Conservation (phyloP, 306 rosid species). For the Calophaca sinica region DNA sequence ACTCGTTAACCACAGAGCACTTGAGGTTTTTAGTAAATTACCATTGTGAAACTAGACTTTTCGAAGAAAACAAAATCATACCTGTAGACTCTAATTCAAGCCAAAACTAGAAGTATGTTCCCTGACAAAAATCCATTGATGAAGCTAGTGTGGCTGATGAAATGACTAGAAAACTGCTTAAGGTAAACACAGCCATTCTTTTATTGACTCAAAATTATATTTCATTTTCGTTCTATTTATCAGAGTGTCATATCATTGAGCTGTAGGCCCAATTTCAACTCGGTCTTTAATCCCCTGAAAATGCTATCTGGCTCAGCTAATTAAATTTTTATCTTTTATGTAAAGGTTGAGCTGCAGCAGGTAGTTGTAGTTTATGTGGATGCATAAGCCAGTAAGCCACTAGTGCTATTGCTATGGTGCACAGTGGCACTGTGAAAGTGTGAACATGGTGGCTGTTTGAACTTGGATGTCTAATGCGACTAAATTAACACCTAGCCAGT, state of each 20-base stretch:
- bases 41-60: slow-evolving; percentile 25
- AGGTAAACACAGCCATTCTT: background rate
- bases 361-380: background rate
- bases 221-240: background rate
- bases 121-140: slow-evolving; percentile 3
- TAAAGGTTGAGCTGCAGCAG: background rate
- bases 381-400: background rate
- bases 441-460: background rate
- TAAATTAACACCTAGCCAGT: background rate
- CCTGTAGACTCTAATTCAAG: background rate
- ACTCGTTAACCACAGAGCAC: slow-evolving; percentile 11
- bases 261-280: background rate
- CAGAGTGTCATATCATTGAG: background rate
- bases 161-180: slow-evolving; percentile 8
- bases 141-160: slow-evolving; percentile 21
- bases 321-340: background rate
- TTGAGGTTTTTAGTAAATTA: background rate
- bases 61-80: slow-evolving; percentile 2
- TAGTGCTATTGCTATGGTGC: background rate
- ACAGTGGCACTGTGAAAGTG: background rate
- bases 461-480: background rate
- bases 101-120: background rate
- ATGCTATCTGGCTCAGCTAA: background rate
- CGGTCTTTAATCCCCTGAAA: background rate
- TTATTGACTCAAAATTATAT: background rate